A percentile compares a stretch with the other conserved stretches of the same genome.
Evolutionary conservation across 2,329 filamentous ascomycete species (phyloP).

Genomic region (Arthrobotrys sphaeroides): DNA sequence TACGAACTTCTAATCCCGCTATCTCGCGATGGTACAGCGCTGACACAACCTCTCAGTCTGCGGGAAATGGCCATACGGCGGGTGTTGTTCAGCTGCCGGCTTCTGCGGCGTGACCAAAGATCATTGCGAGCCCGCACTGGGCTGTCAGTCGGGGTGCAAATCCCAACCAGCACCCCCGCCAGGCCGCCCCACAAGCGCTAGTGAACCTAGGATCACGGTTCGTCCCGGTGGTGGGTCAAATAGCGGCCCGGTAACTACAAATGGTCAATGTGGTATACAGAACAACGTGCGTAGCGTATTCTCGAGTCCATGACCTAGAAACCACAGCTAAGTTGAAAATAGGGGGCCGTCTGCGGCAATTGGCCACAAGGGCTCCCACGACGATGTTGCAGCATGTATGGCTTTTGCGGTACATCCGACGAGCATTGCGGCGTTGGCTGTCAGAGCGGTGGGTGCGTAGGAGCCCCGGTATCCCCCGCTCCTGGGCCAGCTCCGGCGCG

Average conservation of each 20-base stretch:
- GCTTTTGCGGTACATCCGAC: slow-evolving; percentile 62
- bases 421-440: slow-evolving; percentile 69
- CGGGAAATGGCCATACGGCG: slow-evolving; percentile 56
- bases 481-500: slow-evolving; percentile 61
- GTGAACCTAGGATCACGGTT: slow-evolving; percentile 49
- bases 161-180: slow-evolving; percentile 4
- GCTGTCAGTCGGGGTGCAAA: slow-evolving; percentile 59
- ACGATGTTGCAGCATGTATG: slow-evolving; percentile 69
- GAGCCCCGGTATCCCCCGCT: slow-evolving; percentile 63
- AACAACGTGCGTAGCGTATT: background rate
- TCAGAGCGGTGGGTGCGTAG: slow-evolving; percentile 67
- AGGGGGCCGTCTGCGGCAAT: slow-evolving; percentile 65
- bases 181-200: slow-evolving; percentile 19
- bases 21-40: background rate
- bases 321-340: background rate
- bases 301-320: background rate
- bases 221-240: slow-evolving; percentile 56
- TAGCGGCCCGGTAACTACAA: slow-evolving; percentile 62
- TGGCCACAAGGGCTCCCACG: slow-evolving; percentile 63
- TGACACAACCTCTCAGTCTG: slow-evolving; percentile 8
- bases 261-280: slow-evolving; percentile 66
- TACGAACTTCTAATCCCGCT: background rate
- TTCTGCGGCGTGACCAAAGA: slow-evolving; percentile 52
- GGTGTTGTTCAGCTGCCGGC: slow-evolving; percentile 57
- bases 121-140: slow-evolving; percentile 53